Percentiles rank a stretch among this genome's conserved stretches.
These are phyloP conservation scores for Combretum micranthum DNA, from an alignment of 345 rosid genomes.

Conservation along the genomic window DNA sequence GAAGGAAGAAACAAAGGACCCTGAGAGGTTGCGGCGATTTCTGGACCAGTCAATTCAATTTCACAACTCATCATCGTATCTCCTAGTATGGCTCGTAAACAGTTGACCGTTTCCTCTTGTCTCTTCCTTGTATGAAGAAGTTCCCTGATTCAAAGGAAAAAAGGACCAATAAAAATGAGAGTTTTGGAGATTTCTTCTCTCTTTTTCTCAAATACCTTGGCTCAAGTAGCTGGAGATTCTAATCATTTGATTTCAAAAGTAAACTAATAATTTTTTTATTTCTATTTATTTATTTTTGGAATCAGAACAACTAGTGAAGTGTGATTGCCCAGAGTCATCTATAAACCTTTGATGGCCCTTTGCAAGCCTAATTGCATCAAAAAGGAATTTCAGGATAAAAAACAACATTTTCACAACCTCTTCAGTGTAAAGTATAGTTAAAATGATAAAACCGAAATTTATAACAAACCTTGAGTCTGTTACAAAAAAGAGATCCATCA, in stretches of 20 bases:
- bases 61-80: slow-evolving; percentile 53
- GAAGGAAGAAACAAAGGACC: slow-evolving; percentile 50
- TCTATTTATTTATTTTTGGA: too few species aligned
- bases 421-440: too few species aligned
- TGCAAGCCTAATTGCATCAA: background rate
- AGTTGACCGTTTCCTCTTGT: slow-evolving; percentile 34
- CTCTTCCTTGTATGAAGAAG: slow-evolving; percentile 42
- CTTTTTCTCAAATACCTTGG: background rate
- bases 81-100: slow-evolving; percentile 34
- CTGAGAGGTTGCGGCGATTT: slow-evolving; percentile 53
- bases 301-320: too few species aligned
- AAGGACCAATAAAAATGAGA: too few species aligned
- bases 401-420: background rate
- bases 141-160: slow-evolving; percentile 28
- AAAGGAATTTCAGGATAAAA: background rate
- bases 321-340: too few species aligned
- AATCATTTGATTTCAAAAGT: too few species aligned
- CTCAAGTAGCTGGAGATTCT: background rate
- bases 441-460: slow-evolving; percentile 7
- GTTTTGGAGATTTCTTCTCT: background rate
- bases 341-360: background rate
- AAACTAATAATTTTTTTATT: background rate
- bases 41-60: slow-evolving; percentile 47
- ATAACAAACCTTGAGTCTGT: slow-evolving; percentile 59
- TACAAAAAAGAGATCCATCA: slow-evolving; percentile 61